These are phyloP conservation scores for Neurospora pannonica DNA, from an alignment of 495 filamentous ascomycete genomes.

Conservation along the genomic window DNA sequence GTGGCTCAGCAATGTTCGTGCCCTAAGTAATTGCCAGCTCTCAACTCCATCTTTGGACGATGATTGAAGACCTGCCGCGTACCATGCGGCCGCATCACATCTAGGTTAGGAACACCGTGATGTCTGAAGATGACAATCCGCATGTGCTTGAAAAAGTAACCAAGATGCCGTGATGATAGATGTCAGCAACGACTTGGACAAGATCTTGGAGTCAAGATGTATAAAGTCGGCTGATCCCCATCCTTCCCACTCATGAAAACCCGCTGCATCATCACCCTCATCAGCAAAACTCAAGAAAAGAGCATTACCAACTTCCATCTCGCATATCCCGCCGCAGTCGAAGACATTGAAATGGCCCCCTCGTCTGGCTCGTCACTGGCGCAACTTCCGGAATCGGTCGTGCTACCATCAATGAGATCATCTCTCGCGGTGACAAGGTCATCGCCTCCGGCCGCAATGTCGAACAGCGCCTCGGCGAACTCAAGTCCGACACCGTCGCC, in stretches of 20 bases:
- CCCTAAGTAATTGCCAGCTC: background rate
- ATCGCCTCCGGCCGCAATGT: slow-evolving; percentile 32
- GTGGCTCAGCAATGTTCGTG: background rate
- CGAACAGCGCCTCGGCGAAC: slow-evolving; percentile 12
- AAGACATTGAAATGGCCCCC: slow-evolving; percentile 9
- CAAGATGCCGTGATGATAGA: background rate
- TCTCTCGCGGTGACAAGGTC: slow-evolving; percentile 38
- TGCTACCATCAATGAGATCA: slow-evolving; percentile 30
- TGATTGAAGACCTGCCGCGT: background rate
- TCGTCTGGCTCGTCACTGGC: slow-evolving; percentile 21
- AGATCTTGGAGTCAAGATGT: background rate
- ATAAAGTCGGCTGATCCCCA: background rate
- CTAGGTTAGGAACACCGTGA: background rate
- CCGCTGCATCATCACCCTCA: background rate
- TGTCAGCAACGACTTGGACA: background rate
- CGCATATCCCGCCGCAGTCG: background rate
- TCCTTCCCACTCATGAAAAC: background rate
- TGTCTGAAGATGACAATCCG: background rate
- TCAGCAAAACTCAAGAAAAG: background rate
- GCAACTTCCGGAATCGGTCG: slow-evolving; percentile 21
- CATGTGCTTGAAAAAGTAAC: background rate
- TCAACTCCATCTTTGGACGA: background rate
- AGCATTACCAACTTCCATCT: background rate
- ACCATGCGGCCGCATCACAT: background rate
- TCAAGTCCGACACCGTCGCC: slow-evolving; percentile 11